A percentile compares a stretch with the other conserved stretches of the same genome.
phyloP scores from a whole-genome alignment of 1,284 basidiomycete genomes.

The Ustilago lituana region DNA sequence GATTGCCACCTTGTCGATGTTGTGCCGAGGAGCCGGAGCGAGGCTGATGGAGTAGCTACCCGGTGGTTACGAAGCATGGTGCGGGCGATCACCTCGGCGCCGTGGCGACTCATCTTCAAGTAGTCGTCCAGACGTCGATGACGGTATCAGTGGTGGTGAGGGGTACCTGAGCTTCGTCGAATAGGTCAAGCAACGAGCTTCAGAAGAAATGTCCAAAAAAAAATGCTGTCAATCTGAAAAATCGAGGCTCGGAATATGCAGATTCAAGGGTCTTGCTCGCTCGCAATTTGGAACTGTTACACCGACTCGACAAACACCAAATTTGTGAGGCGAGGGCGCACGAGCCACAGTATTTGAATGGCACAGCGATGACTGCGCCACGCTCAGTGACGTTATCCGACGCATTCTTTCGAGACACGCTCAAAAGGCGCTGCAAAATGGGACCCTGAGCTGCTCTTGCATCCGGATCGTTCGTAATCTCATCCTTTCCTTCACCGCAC shows the following conservation, averaged over 20 bases:
- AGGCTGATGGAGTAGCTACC: background rate
- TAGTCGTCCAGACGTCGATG: too few relatives aligned
- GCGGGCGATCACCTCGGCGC: slow-evolving; percentile 8
- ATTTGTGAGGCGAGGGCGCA: too few relatives aligned
- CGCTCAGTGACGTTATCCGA: slow-evolving; percentile 24
- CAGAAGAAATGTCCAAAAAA: slow-evolving; percentile 8
- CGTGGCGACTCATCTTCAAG: slow-evolving; percentile 14
- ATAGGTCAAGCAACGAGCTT: background rate
- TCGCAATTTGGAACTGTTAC: slow-evolving; percentile 1
- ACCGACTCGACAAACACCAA: background rate
- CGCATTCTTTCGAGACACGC: background rate
- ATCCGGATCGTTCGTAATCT: background rate
- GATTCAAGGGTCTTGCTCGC: background rate
- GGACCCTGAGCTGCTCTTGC: slow-evolving; percentile 22
- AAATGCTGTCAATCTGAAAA: background rate
- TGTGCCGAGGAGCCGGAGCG: background rate
- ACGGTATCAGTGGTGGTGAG: too few relatives aligned
- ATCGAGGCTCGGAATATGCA: slow-evolving; percentile 5
- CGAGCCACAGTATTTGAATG: slow-evolving; percentile 13
- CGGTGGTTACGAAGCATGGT: slow-evolving; percentile 11
- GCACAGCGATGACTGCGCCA: background rate
- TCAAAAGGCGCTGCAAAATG: too few relatives aligned
- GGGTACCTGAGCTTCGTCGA: too few relatives aligned
- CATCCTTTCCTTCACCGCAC: background rate
- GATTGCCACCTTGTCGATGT: slow-evolving; percentile 2